Evolutionary conservation across 306 rosid species (phyloP).

Genomic region (Oxytropis ochrocephala): DNA sequence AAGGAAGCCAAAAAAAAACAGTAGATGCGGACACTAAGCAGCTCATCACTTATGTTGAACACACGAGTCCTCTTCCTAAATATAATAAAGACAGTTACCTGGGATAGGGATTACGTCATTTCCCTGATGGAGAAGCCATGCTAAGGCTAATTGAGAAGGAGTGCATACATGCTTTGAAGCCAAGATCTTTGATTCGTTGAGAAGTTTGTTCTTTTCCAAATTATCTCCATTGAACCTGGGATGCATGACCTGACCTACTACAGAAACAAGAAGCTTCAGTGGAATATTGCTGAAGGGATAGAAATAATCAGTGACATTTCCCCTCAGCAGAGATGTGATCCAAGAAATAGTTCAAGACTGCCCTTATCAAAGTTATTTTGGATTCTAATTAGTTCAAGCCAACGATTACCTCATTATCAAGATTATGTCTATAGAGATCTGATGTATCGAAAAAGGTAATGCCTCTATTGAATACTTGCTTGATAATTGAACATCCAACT

Average conservation of each 20-base stretch:
- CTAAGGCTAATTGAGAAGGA: constrained; percentile 62
- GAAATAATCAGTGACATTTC: no score
- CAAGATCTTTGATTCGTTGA: constrained; percentile 35
- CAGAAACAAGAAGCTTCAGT: constrained; percentile 4
- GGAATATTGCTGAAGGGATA: not conserved
- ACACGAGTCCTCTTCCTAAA: no score
- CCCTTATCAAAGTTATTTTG: not conserved
- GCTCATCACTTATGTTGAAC: no score
- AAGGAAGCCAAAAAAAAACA: no score
- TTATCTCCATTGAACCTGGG: constrained; percentile 64
- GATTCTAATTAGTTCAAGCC: no score
- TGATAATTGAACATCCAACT: constrained; percentile 54
- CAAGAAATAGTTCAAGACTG: no score
- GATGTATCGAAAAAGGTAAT: no score
- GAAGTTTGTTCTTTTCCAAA: constrained; percentile 56
- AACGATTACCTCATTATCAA: no score
- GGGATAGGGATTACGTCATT: constrained; percentile 63
- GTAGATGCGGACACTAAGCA: no score
- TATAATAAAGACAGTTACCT: no score
- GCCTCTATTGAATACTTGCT: constrained; percentile 9
- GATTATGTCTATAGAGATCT: no score
- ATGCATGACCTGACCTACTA: constrained; percentile 40
- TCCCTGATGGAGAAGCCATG: constrained; percentile 72
- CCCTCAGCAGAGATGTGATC: no score
- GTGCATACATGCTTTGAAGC: constrained; percentile 49